These are phyloP conservation scores for Puccinia novopanici DNA, from an alignment of 1,284 basidiomycete species.

Conservation along the genomic window DNA sequence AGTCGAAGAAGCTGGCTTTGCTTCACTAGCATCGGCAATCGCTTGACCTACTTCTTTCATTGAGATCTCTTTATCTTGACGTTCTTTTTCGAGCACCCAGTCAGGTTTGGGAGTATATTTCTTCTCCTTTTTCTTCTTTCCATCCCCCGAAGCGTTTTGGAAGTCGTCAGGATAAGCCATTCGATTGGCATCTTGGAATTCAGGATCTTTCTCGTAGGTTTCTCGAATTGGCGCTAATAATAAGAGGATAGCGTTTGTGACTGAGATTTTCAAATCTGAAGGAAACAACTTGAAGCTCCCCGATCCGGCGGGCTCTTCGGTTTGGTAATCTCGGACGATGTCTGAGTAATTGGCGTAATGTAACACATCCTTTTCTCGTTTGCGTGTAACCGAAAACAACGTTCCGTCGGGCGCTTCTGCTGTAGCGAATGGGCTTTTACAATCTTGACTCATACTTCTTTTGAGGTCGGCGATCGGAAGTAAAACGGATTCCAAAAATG, in stretches of 20 bases:
- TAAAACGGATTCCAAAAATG: constrained; percentile 84
- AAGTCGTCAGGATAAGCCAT: constrained; percentile 77
- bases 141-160: constrained; percentile 53
- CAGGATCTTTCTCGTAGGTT: constrained; percentile 72
- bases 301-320: constrained; percentile 52
- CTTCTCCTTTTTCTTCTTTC: constrained; percentile 65
- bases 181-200: constrained; percentile 77
- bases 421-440: constrained; percentile 48
- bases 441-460: constrained; percentile 58
- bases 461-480: constrained; percentile 83
- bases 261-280: constrained; percentile 81
- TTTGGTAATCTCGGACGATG: constrained; percentile 40
- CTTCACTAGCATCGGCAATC: constrained; percentile 2
- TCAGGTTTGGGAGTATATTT: constrained; percentile 50
- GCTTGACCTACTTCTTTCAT: constrained; percentile 28
- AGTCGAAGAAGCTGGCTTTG: not conserved
- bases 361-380: constrained; percentile 46
- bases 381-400: constrained; percentile 71
- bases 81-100: constrained; percentile 49
- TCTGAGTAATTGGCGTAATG: constrained; percentile 39
- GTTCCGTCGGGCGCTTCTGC: constrained; percentile 69
- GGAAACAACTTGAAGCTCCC: constrained; percentile 70
- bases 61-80: constrained; percentile 31
- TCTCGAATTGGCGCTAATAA: constrained; percentile 80
- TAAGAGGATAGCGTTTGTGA: constrained; percentile 74